phyloP scores from a whole-genome alignment of 441 rosid genomes.

The Mallotus japonicus region DNA sequence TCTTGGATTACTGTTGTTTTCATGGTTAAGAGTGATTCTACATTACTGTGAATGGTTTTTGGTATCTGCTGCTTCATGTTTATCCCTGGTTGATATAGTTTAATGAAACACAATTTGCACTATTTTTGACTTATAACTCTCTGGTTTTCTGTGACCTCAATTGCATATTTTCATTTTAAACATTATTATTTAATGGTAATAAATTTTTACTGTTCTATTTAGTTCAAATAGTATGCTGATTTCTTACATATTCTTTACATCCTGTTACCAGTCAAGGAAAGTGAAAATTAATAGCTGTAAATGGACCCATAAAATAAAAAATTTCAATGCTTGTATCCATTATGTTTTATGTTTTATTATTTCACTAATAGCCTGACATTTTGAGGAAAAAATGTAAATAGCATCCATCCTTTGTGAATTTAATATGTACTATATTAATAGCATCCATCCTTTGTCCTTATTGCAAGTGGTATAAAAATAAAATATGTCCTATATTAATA shows the following conservation, averaged over 20 bases:
- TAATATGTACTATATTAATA: no score
- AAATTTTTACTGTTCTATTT: background rate
- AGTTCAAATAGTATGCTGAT: background rate
- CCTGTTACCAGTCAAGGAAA: background rate
- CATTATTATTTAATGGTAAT: no score
- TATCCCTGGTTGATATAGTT: background rate
- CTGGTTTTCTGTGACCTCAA: background rate
- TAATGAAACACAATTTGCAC: background rate
- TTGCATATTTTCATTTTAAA: background rate
- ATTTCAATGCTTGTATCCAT: background rate
- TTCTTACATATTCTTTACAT: no score
- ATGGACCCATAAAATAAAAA: background rate
- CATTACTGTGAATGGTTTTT: conserved; percentile 1
- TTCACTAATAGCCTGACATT: background rate
- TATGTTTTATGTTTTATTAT: background rate
- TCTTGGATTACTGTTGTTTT: background rate
- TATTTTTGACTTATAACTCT: background rate
- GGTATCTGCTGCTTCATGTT: background rate
- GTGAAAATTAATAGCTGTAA: background rate
- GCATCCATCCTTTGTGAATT: no score
- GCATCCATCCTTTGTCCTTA: no score
- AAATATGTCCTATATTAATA: no score
- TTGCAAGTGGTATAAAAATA: no score
- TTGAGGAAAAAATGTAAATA: background rate
- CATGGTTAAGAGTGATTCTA: background rate